Evolutionary conservation across 169 alveolate species (phyloP).

Genomic region (Plasmodium cynomolgi): DNA sequence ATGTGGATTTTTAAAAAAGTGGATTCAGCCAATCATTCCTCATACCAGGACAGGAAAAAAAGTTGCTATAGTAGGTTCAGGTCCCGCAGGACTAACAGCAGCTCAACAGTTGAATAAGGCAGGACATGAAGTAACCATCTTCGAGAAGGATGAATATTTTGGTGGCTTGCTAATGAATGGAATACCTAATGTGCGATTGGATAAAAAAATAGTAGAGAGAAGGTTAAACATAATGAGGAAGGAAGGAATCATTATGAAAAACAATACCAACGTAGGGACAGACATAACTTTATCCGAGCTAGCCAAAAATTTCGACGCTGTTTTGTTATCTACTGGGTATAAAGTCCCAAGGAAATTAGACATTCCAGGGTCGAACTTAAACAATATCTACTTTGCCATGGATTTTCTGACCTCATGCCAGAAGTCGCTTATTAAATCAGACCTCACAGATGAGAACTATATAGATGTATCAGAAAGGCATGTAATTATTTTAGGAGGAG

Average conservation of each 20-base stretch:
- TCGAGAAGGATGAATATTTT: constrained; percentile 79
- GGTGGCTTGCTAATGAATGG: constrained; percentile 85
- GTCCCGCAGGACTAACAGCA: constrained; percentile 84
- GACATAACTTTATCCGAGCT: constrained; percentile 69
- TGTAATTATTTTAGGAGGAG: constrained; percentile 85
- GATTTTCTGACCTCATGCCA: constrained; percentile 77
- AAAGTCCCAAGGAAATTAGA: constrained; percentile 60
- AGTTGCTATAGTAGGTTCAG: constrained; percentile 83
- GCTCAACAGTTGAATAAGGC: constrained; percentile 84
- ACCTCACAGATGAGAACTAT: constrained; percentile 67
- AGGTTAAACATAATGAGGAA: constrained; percentile 72
- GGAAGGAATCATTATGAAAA: constrained; percentile 76
- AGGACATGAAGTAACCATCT: constrained; percentile 79
- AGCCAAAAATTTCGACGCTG: constrained; percentile 76
- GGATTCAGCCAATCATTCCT: constrained; percentile 83
- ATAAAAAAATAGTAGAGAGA: constrained; percentile 78
- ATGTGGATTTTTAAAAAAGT: constrained; percentile 78
- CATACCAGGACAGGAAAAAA: constrained; percentile 75
- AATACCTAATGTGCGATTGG: constrained; percentile 83
- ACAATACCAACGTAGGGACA: constrained; percentile 47
- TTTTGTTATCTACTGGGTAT: constrained; percentile 81
- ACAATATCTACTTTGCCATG: constrained; percentile 78
- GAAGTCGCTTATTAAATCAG: constrained; percentile 75
- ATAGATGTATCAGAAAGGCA: constrained; percentile 79
- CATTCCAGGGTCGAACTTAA: constrained; percentile 76